phyloP scores from a whole-genome alignment of 2,329 filamentous ascomycete species.

The Aspergillus phoenicis region DNA sequence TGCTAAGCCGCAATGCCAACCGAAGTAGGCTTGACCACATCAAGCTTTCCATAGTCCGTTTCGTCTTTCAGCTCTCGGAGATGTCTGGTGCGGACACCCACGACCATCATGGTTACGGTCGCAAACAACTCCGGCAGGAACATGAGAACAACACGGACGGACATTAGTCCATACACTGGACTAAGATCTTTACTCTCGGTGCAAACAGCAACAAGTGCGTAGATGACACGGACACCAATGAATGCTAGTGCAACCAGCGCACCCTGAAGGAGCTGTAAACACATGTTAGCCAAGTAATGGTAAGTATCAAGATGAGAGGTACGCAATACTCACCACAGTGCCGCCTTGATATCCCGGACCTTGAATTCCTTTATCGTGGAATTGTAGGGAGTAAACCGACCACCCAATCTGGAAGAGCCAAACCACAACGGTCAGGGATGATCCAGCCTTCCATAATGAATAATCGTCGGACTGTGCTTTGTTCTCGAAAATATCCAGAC shows the following conservation, averaged over 20 bases:
- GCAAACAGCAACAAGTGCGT: conserved; percentile 24
- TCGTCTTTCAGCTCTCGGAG: neutral
- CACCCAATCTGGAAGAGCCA: conserved; percentile 14
- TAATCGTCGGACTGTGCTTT: no score
- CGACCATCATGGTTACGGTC: conserved; percentile 20
- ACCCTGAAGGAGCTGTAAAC: conserved; percentile 8
- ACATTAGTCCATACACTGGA: conserved; percentile 23
- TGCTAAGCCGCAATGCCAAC: no score
- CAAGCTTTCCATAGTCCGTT: no score
- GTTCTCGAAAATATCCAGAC: no score
- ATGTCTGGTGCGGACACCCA: conserved; percentile 27
- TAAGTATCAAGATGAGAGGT: no score
- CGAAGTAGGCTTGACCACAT: no score
- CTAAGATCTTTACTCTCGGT: conserved; percentile 25
- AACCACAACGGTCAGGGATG: conserved; percentile 7
- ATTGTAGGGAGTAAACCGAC: conserved; percentile 5
- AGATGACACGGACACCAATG: conserved; percentile 30
- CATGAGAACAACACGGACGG: conserved; percentile 28
- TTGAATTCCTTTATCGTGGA: neutral
- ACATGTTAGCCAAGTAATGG: neutral
- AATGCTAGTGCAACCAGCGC: conserved; percentile 21
- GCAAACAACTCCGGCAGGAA: conserved; percentile 32
- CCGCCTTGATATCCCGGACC: conserved; percentile 6
- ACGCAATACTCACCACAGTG: conserved; percentile 6
- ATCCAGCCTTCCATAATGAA: no score